Percentiles rank a stretch among this genome's conserved stretches.
Evolutionary conservation across 2,329 filamentous ascomycete genomes (phyloP).

Genomic region (Dothistroma pini): DNA sequence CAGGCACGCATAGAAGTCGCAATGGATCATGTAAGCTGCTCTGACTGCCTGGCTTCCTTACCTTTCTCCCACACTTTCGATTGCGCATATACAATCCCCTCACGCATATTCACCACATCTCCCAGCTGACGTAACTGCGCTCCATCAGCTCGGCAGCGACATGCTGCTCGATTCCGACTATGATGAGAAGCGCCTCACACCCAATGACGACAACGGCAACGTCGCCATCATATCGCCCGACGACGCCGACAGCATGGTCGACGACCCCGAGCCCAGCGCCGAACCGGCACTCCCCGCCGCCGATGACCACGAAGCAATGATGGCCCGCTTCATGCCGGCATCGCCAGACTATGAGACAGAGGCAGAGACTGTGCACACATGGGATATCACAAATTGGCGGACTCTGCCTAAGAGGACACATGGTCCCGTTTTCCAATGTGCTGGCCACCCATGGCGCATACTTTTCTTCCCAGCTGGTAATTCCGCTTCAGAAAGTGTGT

Average conservation of each 20-base stretch:
- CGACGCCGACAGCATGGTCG: constrained; percentile 54
- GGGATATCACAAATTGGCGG: constrained; percentile 84
- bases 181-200: constrained; percentile 55
- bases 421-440: constrained; percentile 82
- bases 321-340: constrained; percentile 70
- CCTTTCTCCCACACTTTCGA: background rate
- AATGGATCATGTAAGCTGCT: constrained; percentile 11
- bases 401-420: constrained; percentile 73
- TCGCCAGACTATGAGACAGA: constrained; percentile 77
- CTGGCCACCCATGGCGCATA: constrained; percentile 87
- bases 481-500: constrained; percentile 79
- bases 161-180: constrained; percentile 62
- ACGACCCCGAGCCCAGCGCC: constrained; percentile 41
- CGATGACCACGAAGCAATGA: constrained; percentile 75
- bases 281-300: constrained; percentile 50
- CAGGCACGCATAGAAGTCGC: constrained; percentile 12
- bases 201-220: constrained; percentile 34
- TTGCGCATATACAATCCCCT: background rate
- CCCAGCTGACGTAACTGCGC: constrained; percentile 25
- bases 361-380: constrained; percentile 73
- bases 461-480: constrained; percentile 95
- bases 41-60: background rate
- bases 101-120: background rate
- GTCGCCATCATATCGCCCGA: constrained; percentile 60
- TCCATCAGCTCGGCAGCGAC: constrained; percentile 54